Evolutionary conservation across 768 basidiomycete species (phyloP).

Genomic region (Amanita pseudoporphyria): DNA sequence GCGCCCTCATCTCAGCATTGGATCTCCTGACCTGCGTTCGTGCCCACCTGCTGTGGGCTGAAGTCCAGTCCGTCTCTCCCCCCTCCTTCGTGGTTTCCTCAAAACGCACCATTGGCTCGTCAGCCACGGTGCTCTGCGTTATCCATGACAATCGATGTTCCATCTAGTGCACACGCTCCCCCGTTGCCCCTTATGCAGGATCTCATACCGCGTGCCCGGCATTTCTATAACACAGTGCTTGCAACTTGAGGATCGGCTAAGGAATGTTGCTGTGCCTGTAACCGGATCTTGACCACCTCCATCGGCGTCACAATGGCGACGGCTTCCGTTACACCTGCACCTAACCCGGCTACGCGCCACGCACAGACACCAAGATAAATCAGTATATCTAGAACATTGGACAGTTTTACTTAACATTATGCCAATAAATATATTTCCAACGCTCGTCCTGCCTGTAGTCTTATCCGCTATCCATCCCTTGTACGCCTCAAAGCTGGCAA

Average conservation of each 20-base stretch:
- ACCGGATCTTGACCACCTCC: conserved; percentile 98
- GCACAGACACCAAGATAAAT: not conserved
- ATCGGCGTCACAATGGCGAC: conserved; percentile 94
- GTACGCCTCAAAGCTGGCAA: conserved; percentile 96
- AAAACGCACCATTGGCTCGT: too few species aligned
- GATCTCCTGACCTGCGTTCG: too few species aligned
- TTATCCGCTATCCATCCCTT: conserved; percentile 72
- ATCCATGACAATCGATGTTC: too few species aligned
- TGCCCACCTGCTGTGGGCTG: too few species aligned
- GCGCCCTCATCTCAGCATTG: too few species aligned
- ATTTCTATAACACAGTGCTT: conserved; percentile 89
- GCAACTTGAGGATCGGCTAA: conserved; percentile 92
- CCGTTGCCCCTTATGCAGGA: too few species aligned
- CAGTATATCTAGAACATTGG: not conserved
- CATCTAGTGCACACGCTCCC: too few species aligned
- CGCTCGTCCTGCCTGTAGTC: conserved; percentile 68
- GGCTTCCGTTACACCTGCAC: conserved; percentile 93
- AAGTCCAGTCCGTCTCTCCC: too few species aligned
- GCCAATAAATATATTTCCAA: conserved; percentile 85
- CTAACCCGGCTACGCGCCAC: conserved; percentile 65
- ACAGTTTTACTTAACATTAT: conserved; percentile 23
- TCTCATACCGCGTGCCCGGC: conserved; percentile 97
- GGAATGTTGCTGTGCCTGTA: conserved; percentile 97
- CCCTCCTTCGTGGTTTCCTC: too few species aligned
- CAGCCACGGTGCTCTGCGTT: too few species aligned